Conservation (phyloP, 805 yeast species). For the Torulaspora delbrueckii region DNA sequence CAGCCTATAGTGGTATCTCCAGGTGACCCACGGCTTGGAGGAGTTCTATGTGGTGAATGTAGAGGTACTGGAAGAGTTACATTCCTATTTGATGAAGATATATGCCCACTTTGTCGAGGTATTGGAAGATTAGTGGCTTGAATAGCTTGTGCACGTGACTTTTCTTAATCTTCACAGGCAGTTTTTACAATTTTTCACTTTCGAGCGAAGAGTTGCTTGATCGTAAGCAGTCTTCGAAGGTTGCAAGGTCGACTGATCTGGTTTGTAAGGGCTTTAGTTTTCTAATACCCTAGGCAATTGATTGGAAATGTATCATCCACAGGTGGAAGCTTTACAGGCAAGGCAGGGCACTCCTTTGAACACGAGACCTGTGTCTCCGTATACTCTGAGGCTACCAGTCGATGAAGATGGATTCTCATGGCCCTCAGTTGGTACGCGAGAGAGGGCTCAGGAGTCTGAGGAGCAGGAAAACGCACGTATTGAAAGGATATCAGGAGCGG, state of each 20-base stretch:
- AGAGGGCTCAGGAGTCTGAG: slow-evolving; percentile 61
- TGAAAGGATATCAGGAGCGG: slow-evolving; percentile 77
- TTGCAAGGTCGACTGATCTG: neutral
- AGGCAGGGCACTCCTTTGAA: slow-evolving; percentile 53
- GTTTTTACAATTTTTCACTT: slow-evolving; percentile 4
- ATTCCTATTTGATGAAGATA: slow-evolving; percentile 55
- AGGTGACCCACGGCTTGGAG: slow-evolving; percentile 77
- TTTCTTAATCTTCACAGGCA: slow-evolving; percentile 2
- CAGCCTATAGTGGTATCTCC: slow-evolving; percentile 49
- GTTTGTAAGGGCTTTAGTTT: neutral
- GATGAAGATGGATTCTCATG: slow-evolving; percentile 90
- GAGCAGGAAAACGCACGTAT: slow-evolving; percentile 66
- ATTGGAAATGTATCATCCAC: slow-evolving; percentile 9
- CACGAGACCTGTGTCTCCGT: slow-evolving; percentile 77
- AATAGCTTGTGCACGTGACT: slow-evolving; percentile 9
- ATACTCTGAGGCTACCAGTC: slow-evolving; percentile 76
- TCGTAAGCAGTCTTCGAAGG: neutral
- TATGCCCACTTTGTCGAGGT: slow-evolving; percentile 63
- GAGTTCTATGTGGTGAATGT: slow-evolving; percentile 67
- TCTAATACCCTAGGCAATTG: neutral
- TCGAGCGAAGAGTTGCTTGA: slow-evolving; percentile 1
- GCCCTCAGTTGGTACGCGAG: slow-evolving; percentile 86
- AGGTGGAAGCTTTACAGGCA: slow-evolving; percentile 12
- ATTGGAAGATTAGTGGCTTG: slow-evolving; percentile 49
- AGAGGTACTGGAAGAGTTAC: slow-evolving; percentile 56